phyloP scores from a whole-genome alignment of 257 asterid genomes.

The Osmanthus fragrans region DNA sequence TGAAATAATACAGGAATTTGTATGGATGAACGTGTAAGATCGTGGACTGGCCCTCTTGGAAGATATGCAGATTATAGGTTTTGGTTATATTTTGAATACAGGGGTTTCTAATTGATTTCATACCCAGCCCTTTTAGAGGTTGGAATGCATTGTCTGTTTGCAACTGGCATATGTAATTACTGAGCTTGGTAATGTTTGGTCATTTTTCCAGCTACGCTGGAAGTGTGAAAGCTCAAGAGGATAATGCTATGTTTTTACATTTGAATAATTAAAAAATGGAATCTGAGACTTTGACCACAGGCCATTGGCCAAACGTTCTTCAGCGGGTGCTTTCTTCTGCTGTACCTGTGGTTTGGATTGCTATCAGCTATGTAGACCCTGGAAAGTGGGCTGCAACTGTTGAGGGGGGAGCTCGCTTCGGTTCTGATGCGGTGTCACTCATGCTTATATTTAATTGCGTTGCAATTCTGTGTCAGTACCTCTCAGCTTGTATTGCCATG shows the following conservation, averaged over 20 bases:
- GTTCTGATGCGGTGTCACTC: constrained; percentile 60
- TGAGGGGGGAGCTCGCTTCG: constrained; percentile 91
- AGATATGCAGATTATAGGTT: constrained; percentile 24
- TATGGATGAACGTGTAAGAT: constrained; percentile 16
- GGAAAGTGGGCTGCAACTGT: constrained; percentile 95
- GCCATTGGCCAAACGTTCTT: constrained; percentile 41
- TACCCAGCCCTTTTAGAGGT: constrained; percentile 16
- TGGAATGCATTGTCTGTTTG: constrained; percentile 15
- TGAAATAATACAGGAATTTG: constrained; percentile 7
- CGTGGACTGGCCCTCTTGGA: constrained; percentile 19
- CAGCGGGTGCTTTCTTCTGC: constrained; percentile 69
- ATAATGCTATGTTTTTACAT: constrained; percentile 26
- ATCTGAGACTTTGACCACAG: constrained; percentile 39
- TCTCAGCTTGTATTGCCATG: constrained; percentile 79
- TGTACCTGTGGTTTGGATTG: constrained; percentile 77
- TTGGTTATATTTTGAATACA: constrained; percentile 4
- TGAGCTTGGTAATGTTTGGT: constrained; percentile 23
- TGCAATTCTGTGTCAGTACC: constrained; percentile 84
- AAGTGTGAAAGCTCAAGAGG: constrained; percentile 26
- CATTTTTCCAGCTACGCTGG: constrained; percentile 28
- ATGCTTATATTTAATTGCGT: constrained; percentile 60
- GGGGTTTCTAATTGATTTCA: constrained; percentile 26
- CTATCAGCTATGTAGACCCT: constrained; percentile 89
- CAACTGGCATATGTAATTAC: constrained; percentile 27
- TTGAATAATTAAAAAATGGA: constrained; percentile 47